These are phyloP conservation scores for Nothopassalora personata DNA, from an alignment of 2,329 filamentous ascomycete species.

Conservation along the genomic window DNA sequence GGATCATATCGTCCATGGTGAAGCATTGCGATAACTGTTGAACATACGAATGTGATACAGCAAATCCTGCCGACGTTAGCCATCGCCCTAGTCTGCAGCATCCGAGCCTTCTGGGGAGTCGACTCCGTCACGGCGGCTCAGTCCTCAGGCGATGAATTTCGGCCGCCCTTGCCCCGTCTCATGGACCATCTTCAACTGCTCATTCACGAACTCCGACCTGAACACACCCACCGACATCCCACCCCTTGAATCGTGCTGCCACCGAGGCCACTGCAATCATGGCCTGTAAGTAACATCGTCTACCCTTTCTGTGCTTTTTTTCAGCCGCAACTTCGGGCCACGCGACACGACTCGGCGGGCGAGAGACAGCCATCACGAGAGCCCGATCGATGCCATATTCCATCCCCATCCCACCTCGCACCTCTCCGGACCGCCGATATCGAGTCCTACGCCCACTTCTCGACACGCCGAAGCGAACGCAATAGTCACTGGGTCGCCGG, in stretches of 20 bases:
- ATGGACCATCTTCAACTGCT: background rate
- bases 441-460: constrained; percentile 7
- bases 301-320: constrained; percentile 29
- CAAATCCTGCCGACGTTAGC: background rate
- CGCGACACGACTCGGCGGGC: constrained; percentile 16
- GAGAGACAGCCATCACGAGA: constrained; percentile 23
- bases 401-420: constrained; percentile 20
- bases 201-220: background rate
- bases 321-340: constrained; percentile 7
- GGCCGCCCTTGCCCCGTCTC: background rate
- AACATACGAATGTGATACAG: background rate
- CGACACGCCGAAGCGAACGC: constrained; percentile 14
- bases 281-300: constrained; percentile 52
- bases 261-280: constrained; percentile 42
- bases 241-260: constrained; percentile 11
- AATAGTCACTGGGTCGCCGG: constrained; percentile 13
- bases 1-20: background rate
- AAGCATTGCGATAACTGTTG: background rate
- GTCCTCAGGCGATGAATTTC: background rate
- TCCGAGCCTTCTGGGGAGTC: background rate
- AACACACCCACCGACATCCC: constrained; percentile 12
- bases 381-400: constrained; percentile 24
- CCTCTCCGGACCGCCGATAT: constrained; percentile 18
- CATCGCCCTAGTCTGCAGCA: background rate
- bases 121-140: background rate